Conservation (phyloP, 352 stramenopile genomes). For the Phytophthora multivora region DNA sequence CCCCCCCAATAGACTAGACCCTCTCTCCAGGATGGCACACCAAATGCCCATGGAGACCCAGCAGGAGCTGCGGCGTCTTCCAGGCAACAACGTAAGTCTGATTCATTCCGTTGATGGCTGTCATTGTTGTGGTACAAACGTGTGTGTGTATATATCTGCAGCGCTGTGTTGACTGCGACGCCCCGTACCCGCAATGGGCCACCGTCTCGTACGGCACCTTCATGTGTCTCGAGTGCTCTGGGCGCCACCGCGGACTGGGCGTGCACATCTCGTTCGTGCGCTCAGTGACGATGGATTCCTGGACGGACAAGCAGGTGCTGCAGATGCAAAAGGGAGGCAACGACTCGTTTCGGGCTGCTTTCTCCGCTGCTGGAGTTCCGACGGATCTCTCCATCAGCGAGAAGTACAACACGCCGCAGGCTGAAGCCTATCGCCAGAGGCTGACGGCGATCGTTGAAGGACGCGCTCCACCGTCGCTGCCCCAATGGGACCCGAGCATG, state of each 20-base stretch:
- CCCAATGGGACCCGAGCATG: constrained; percentile 65
- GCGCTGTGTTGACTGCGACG: constrained; percentile 94
- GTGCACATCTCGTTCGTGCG: constrained; percentile 94
- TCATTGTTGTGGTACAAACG: neutral
- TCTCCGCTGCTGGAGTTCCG: constrained; percentile 68
- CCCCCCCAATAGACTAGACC: constrained; percentile 18
- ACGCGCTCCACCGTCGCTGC: constrained; percentile 49
- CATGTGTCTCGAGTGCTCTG: constrained; percentile 95
- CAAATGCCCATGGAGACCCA: constrained; percentile 87
- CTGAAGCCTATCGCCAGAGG: constrained; percentile 69
- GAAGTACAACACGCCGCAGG: constrained; percentile 87
- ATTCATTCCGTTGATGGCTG: neutral
- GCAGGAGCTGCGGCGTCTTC: constrained; percentile 81
- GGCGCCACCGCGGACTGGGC: constrained; percentile 90
- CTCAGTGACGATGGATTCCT: constrained; percentile 88
- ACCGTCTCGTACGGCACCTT: constrained; percentile 95
- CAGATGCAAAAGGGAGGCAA: constrained; percentile 87
- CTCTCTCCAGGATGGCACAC: constrained; percentile 48
- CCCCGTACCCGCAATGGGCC: constrained; percentile 94
- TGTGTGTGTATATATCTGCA: constrained; percentile 21
- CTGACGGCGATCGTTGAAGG: constrained; percentile 73
- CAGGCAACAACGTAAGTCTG: constrained; percentile 81
- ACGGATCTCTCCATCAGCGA: constrained; percentile 75
- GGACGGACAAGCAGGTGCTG: constrained; percentile 87
- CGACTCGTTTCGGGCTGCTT: constrained; percentile 69